Base-by-base conservation (phyloP, 306 rosid species). In the Trifolium dubium region DNA sequence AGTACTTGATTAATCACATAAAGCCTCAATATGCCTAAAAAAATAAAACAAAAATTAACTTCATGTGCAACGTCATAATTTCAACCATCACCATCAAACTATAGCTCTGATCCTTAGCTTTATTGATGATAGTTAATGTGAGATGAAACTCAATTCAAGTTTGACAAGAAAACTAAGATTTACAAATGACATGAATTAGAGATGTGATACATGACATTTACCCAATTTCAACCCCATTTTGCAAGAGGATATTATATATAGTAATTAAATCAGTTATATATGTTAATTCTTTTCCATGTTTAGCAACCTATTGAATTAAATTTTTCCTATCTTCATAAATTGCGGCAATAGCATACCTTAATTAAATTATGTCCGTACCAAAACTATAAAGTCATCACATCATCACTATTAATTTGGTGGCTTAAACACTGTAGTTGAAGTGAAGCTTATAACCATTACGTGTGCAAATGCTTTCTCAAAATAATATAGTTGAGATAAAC, bases 401-500 rank as follows among this genome's bases (percentile, higher is more conserved):
- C 64, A 58, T 9, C 39, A 30, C 18, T 14, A 28, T 60, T 13
- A 65, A 65, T 65, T 65, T 67, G 34, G 74, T 59, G 70, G 56
- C 19, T 8, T 14, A 51, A 59, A 66, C 61, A 49, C 51, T 29
- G 39, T 37, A 29, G 71, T 58, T 46, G 78, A 66, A 77, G 51
- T 72, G 79, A 67, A 72, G 37, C 47, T 82, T 61, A 31, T 18
- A 46, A 14, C 59, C 6, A 71, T 82, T 77, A 72, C 63, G 79
- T 78, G 70, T 67, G 65, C 40, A 59, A 68, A 61, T 61, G 12
- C 4, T 84, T 84, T 78, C 83, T 81, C 73, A 62, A 84, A 84
- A 75, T 71, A 74, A 75, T 18, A 31, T 19, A 58, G 63, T 75
- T 66, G 77, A 19, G 43, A 59, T 59, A 12, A 51, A 64, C 10